Percentiles rank a stretch among this genome's conserved stretches.
These are phyloP conservation scores for Tetratostichococcus sp. DNA, from an alignment of 139 green algal species.

Conservation along the genomic window DNA sequence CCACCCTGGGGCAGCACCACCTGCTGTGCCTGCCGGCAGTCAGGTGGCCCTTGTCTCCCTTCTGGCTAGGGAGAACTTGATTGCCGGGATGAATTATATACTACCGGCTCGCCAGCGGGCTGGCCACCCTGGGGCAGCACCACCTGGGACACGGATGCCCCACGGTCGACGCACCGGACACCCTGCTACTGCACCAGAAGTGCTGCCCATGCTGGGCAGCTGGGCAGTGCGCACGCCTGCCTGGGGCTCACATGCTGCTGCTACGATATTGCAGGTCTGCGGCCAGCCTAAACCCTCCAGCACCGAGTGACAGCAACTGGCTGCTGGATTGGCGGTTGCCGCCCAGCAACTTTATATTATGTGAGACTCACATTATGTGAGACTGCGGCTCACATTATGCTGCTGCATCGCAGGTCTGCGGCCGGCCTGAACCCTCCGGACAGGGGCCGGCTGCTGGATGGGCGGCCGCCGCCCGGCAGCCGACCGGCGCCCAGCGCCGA, in stretches of 20 bases:
- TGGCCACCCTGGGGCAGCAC: conserved; percentile 46
- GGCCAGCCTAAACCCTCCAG: no score
- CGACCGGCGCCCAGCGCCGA: neutral
- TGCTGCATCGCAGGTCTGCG: neutral
- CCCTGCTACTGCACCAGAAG: no score
- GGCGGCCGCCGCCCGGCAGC: neutral
- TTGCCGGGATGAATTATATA: conserved; percentile 22
- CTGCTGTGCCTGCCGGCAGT: neutral
- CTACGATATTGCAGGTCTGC: no score
- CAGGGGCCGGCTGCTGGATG: neutral
- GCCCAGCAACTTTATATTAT: no score
- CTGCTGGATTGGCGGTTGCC: no score
- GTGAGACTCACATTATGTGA: no score
- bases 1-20: conserved; percentile 43
- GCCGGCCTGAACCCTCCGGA: neutral
- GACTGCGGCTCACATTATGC: no score
- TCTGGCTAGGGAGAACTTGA: no score
- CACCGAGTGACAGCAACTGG: conserved; percentile 3
- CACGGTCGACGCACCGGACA: neutral
- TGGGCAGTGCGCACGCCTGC: no score
- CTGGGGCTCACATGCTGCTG: no score
- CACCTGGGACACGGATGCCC: neutral
- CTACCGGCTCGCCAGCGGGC: conserved; percentile 60
- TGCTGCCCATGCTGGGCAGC: no score
- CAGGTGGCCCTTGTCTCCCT: no score